These are phyloP conservation scores for Quercus mongolica DNA, from an alignment of 306 rosid genomes.

Conservation along the genomic window DNA sequence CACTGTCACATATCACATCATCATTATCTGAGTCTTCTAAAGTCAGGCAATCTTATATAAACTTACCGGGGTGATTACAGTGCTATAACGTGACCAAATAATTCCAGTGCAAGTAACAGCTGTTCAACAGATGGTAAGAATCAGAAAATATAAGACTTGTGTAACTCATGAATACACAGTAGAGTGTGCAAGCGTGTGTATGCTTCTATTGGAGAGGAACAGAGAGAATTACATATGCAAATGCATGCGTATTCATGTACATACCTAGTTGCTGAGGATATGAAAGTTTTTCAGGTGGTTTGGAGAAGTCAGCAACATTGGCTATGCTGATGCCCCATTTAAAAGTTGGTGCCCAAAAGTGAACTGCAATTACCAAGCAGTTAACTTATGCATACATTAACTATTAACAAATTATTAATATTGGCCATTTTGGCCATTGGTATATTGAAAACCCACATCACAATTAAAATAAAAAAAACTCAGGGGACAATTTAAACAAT, in stretches of 20 bases:
- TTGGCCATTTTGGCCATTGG: too few relatives aligned
- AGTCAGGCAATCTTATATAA: constrained; percentile 6
- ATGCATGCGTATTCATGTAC: constrained; percentile 2
- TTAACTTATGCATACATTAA: constrained; percentile 9
- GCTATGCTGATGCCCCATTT: constrained; percentile 99
- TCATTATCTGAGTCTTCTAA: background rate
- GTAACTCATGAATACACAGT: constrained; percentile 11
- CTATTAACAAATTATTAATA: background rate
- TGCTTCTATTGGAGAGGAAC: background rate
- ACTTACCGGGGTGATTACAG: constrained; percentile 89
- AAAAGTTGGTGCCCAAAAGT: constrained; percentile 99
- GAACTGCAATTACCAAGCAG: constrained; percentile 54
- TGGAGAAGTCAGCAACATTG: constrained; percentile 82
- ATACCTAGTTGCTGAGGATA: constrained; percentile 95
- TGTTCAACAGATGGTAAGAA: constrained; percentile 31
- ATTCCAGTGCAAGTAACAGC: constrained; percentile 84
- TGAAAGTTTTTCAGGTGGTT: constrained; percentile 88
- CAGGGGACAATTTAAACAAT: background rate
- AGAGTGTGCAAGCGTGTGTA: background rate
- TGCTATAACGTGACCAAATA: constrained; percentile 96
- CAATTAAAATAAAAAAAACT: background rate
- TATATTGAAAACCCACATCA: too few relatives aligned
- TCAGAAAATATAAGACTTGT: constrained; percentile 10
- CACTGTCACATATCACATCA: constrained; percentile 3
- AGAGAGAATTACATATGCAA: background rate